Evolutionary conservation across 2,329 filamentous ascomycete genomes (phyloP).

Genomic region (Parastagonospora nodorum): DNA sequence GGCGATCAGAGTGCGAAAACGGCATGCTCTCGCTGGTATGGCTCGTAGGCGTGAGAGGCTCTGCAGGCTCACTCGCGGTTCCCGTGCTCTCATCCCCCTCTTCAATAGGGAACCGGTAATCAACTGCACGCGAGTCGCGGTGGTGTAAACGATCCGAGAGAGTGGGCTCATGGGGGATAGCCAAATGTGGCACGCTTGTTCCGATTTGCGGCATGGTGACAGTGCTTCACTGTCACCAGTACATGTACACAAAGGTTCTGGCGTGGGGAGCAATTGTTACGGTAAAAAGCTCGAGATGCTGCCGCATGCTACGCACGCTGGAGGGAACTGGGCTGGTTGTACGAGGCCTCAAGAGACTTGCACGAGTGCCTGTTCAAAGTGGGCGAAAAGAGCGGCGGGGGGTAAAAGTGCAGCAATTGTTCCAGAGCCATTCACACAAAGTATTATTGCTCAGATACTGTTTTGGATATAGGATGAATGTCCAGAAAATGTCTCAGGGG

Average conservation of each 20-base stretch:
- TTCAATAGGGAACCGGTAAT: conserved; percentile 38
- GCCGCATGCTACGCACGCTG: conserved; percentile 37
- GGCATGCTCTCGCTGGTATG: conserved; percentile 38
- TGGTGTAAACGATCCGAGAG: conserved; percentile 26
- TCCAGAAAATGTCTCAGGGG: neutral
- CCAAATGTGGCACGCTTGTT: conserved; percentile 17
- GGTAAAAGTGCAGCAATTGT: conserved; percentile 22
- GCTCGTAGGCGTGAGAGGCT: conserved; percentile 47
- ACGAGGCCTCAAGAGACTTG: conserved; percentile 30
- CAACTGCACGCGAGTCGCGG: conserved; percentile 34
- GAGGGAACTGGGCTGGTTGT: conserved; percentile 41
- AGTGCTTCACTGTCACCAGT: too few species aligned
- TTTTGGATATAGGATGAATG: neutral
- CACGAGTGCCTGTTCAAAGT: conserved; percentile 22
- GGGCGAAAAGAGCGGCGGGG: conserved; percentile 24
- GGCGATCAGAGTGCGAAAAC: conserved; percentile 36
- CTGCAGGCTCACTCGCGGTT: conserved; percentile 45
- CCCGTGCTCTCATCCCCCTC: conserved; percentile 48
- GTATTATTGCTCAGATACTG: conserved; percentile 1
- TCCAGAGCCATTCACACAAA: conserved; percentile 43
- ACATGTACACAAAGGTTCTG: neutral
- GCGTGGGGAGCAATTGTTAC: neutral
- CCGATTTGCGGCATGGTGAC: conserved; percentile 31
- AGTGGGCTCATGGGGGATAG: conserved; percentile 27
- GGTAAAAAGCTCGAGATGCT: neutral